These are phyloP conservation scores for Hylodesmum podocarpum DNA, from an alignment of 306 rosid species.

Conservation along the genomic window DNA sequence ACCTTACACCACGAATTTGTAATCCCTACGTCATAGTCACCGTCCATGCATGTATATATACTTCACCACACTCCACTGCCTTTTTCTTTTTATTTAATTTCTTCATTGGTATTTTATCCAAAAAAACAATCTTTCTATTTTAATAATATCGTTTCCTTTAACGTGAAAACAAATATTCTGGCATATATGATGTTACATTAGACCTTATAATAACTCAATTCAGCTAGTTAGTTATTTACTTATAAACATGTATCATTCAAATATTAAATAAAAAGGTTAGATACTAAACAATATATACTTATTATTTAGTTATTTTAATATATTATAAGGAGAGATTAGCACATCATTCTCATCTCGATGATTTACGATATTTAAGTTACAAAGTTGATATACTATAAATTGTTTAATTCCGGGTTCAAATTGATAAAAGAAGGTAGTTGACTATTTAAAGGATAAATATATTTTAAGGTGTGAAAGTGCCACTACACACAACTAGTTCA, in stretches of 20 bases:
- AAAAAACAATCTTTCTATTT: too few relatives aligned
- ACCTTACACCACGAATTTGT: constrained; percentile 37
- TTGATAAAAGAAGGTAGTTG: background rate
- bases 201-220: background rate
- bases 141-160: background rate
- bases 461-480: background rate
- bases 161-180: background rate
- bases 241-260: background rate
- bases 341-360: background rate
- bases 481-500: background rate
- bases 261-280: background rate
- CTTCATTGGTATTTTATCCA: too few relatives aligned
- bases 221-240: background rate
- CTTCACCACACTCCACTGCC: constrained; percentile 19
- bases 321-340: too few relatives aligned
- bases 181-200: background rate
- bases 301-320: too few relatives aligned
- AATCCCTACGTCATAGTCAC: constrained; percentile 38
- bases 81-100: background rate
- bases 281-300: background rate
- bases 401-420: background rate
- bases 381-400: background rate
- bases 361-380: background rate
- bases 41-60: constrained; percentile 42
- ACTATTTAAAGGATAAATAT: background rate